Base-by-base conservation (phyloP, 805 yeast species). In the Metschnikowia matae region DNA sequence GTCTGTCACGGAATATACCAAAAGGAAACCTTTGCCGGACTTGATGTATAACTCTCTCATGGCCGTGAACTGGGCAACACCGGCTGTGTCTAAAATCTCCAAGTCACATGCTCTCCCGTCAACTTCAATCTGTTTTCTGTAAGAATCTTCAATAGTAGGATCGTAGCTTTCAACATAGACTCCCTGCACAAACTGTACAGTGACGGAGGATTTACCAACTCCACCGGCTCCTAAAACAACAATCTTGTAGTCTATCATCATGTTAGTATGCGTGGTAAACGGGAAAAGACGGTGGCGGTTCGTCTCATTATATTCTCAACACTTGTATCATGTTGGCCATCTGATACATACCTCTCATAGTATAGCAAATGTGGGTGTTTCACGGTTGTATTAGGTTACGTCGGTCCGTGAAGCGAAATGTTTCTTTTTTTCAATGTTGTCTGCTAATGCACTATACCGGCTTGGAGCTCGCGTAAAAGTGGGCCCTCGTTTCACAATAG, bases 211-310 rank as follows among this genome's bases (percentile, higher is more conserved):
- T 62, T 92, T 92, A 60, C 99, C 99, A 7, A 89, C 97, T 69
- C 97, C 97, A 60, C 97, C 97, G 13, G 97, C 96, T 53, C 99
- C 99, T 51, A 92, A 74, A 17, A 92, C 94, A 15, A 89, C 97
- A 41, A 94, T 74, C 64, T 89, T 89, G 67, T 90, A 90, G 64
- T 91, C 97, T 80, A 52, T 42, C 39, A 44, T 38, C 48, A 34
- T 47, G 54, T 53, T 53, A 53, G 56, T 53, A 53, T 15, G 42
- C 29, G 35, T 44, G 29, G 13, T 13, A 6, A 10, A 6, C 29
- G 1, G 4, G n/a, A 23, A 8, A 35, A 8, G 17, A 17, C 40
- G 13, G 17, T 21, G 34, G 23, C 40, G 33, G 15, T 7, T 6
- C 17, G 13, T 39, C 34, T 20, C 14, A 26, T 29, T n/a, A 20